Base-by-base conservation (phyloP, 1,284 basidiomycete genomes). In the Trichosporon sp. region DNA sequence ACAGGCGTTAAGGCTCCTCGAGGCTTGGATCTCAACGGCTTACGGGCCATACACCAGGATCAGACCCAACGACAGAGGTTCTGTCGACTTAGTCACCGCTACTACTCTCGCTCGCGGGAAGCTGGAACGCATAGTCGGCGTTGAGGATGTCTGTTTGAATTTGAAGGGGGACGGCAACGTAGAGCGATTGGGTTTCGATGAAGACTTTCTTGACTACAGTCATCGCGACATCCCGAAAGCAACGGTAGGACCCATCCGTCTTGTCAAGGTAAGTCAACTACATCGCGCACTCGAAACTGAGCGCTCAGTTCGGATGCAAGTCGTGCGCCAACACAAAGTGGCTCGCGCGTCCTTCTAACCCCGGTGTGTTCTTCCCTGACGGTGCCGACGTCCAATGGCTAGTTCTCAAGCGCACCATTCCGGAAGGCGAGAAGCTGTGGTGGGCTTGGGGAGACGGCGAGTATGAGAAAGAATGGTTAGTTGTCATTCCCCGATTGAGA, bases 141-240 rank as follows among this genome's bases (percentile, higher is more conserved):
- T 68, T 4, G 67, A 68, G 21, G 67, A 68, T 35, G 37, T 68
- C 35, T 54, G 54, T 14, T 19, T 68, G 5, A 56, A 68, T 12
- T 19, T 68, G 54, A 54, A 68, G 54, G 51, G 54, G 2, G 67
- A 68, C 19, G 67, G 56, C 5, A 56, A 56, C 67, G 56, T 68
- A 3, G 21, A 40, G 19, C 37, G 35, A 21, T 14, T 68, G 54
- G 67, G 67, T 19, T 38, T 68, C 16, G 35, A 40, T 21, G 67
- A 68, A 12, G 67, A 68, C 51, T 56, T 68, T 43, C 51, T 38
- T 4, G 51, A 38, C 35, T 59, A 38, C 37, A 56, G 56, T n/a
- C 37, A 68, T 54, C 54, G 67, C 10, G 67, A 59, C 37, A 59
- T 38, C n/a, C 59, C 59, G 32, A 63, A 63, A 37, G 51, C 56